Evolutionary conservation across 1,284 basidiomycete genomes (phyloP), one percentile per base, ranked within the genome.

Genomic region (Hemileia vastatrix): DNA sequence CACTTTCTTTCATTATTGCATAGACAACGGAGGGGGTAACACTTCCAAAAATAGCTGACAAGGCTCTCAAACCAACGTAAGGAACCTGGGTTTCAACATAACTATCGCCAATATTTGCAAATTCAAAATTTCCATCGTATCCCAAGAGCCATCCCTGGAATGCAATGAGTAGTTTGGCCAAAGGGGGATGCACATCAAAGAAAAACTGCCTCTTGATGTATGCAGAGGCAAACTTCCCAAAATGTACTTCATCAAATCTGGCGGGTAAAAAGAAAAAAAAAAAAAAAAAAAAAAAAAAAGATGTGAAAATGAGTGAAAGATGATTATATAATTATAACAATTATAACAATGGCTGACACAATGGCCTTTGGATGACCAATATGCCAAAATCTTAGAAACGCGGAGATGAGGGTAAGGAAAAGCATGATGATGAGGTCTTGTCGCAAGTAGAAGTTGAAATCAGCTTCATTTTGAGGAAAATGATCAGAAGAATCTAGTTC

Each of bases 101-200:
- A 75, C 83, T 88, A 77, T 97, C 93, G 15, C 93, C 94, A 67
- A 99, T 98, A 73, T 86, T 87, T 64, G 94, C 88, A 79, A 99
- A 99, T 45, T 85, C 82, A 77, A 96, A 99, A 58, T 85, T 79
- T 31, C 94, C 95, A 71, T 96, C 88, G 75, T 94, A 98, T 6
- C 95, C 95, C 48, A 94, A 89, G 65, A 95, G 86, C 88, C 90
- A 97, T 66, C 91, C 95, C 24, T 88, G 87, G 43, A 94, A 82
- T 51, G 87, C 95, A 71, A 93, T 88, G 32, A 96, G 81, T 67
- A 96, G 82, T 76, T 96, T 96, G 50, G 93, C 91, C 57, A 96
- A 84, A 13, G 94, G 94, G 44, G 94, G 94, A 73, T 99, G 95
- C 3, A 99, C 95, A 76, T 99, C 95, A 80, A 99, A 99, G 79